Percentiles rank a stretch among this genome's conserved stretches.
These are phyloP conservation scores for Entelexis sorbosivorans DNA, from an alignment of 1,139 yeast genomes.

Conservation along the genomic window DNA sequence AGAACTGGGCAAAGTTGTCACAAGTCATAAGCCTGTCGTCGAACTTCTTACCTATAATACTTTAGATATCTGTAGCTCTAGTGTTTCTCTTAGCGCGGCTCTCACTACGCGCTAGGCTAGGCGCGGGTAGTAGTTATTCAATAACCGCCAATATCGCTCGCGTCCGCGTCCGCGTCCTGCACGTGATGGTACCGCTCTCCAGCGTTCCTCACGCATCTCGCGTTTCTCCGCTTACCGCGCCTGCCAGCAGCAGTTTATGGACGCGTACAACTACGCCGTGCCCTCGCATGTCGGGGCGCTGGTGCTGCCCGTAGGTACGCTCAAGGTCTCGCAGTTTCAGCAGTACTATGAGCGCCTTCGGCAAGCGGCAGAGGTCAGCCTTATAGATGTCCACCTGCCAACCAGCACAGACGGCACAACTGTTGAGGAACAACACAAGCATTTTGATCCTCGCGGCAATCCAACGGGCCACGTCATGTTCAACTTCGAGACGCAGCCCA, in stretches of 20 bases:
- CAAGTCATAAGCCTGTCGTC: too few species aligned
- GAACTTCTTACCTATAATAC: too few species aligned
- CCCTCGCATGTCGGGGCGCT: conserved; percentile 41
- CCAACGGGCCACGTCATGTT: conserved; percentile 65
- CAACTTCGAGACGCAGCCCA: conserved; percentile 41
- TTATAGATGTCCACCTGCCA: conserved; percentile 48
- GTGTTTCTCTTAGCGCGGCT: too few species aligned
- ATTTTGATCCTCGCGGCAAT: conserved; percentile 73
- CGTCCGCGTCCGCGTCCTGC: not conserved
- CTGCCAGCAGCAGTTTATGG: conserved; percentile 11
- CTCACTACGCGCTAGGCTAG: too few species aligned
- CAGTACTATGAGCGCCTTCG: conserved; percentile 39
- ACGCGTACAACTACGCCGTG: conserved; percentile 19
- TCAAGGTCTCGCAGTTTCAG: conserved; percentile 41
- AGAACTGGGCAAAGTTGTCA: too few species aligned
- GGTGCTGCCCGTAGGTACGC: conserved; percentile 58
- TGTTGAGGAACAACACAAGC: conserved; percentile 10
- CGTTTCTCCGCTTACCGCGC: not conserved
- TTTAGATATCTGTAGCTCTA: too few species aligned
- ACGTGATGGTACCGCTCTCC: not conserved
- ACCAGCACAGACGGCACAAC: not conserved
- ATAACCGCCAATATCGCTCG: not conserved
- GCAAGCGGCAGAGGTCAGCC: conserved; percentile 50
- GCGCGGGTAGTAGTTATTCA: too few species aligned
- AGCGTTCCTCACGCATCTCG: not conserved